Evolutionary conservation across 2,329 filamentous ascomycete genomes (phyloP).

Genomic region (Fusarium chaquense): DNA sequence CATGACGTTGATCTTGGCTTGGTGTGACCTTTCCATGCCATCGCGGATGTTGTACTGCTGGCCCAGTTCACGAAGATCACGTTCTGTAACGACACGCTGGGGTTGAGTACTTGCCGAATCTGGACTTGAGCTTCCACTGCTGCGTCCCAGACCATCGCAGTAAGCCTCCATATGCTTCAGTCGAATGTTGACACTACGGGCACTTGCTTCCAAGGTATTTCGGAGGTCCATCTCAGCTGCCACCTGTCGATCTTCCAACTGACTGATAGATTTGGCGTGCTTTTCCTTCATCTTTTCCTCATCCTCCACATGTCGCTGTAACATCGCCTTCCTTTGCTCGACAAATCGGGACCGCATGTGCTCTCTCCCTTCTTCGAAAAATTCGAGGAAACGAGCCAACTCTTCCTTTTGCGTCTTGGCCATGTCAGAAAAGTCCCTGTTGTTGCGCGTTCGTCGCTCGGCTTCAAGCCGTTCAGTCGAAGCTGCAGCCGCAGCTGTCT

Average conservation of each 20-base stretch:
- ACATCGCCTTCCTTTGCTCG: conserved; percentile 59
- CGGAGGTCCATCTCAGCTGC: conserved; percentile 71
- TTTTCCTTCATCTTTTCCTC: conserved; percentile 66
- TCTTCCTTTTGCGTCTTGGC: conserved; percentile 62
- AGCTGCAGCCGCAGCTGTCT: conserved; percentile 58
- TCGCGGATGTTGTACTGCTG: conserved; percentile 72
- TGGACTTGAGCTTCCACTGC: conserved; percentile 48
- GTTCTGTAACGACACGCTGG: conserved; percentile 67
- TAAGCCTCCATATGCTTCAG: conserved; percentile 76
- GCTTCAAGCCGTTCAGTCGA: conserved; percentile 58
- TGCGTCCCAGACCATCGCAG: conserved; percentile 65
- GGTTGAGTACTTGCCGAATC: conserved; percentile 52
- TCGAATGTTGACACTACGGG: conserved; percentile 67
- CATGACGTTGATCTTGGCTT: conserved; percentile 73
- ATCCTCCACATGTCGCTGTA: conserved; percentile 61
- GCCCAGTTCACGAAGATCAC: conserved; percentile 68
- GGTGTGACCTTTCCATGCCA: conserved; percentile 69
- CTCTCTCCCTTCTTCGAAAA: conserved; percentile 62
- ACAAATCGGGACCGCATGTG: conserved; percentile 65
- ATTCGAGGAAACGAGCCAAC: conserved; percentile 64
- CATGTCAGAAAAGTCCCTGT: conserved; percentile 59
- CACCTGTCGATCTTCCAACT: conserved; percentile 73
- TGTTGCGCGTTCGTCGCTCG: conserved; percentile 59
- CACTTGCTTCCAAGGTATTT: conserved; percentile 65
- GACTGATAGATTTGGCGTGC: conserved; percentile 64